These are phyloP conservation scores for Saprolegnia parasitica DNA, from an alignment of 352 stramenopile species.

Conservation along the genomic window DNA sequence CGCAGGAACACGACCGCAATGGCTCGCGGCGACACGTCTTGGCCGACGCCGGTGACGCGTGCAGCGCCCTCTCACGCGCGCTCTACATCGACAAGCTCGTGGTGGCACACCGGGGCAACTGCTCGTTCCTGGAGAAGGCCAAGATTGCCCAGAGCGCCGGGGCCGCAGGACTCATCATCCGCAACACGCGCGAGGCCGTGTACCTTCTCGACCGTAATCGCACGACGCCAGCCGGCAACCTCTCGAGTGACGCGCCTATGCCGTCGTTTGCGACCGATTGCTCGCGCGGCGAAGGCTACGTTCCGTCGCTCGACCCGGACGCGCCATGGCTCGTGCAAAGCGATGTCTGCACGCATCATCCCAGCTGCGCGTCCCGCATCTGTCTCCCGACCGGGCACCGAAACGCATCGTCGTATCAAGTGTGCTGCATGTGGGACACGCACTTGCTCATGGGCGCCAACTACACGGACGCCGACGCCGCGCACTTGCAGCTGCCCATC, in stretches of 20 bases:
- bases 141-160: slow-evolving; percentile 46
- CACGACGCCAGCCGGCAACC: slow-evolving; percentile 35
- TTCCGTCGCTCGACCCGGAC: slow-evolving; percentile 35
- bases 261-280: slow-evolving; percentile 72
- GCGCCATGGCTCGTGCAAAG: slow-evolving; percentile 52
- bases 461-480: slow-evolving; percentile 35
- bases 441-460: slow-evolving; percentile 72
- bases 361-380: slow-evolving; percentile 41
- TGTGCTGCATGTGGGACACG: slow-evolving; percentile 79
- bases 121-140: slow-evolving; percentile 67
- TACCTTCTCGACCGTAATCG: slow-evolving; percentile 50
- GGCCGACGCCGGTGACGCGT: slow-evolving; percentile 32
- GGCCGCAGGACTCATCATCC: slow-evolving; percentile 50
- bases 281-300: slow-evolving; percentile 48
- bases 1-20: slow-evolving; percentile 42
- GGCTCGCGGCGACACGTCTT: slow-evolving; percentile 52
- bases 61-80: background rate
- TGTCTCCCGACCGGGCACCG: slow-evolving; percentile 57
- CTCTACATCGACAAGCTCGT: slow-evolving; percentile 26
- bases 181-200: slow-evolving; percentile 51
- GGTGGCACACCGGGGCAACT: slow-evolving; percentile 69
- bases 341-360: slow-evolving; percentile 34
- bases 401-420: slow-evolving; percentile 36
- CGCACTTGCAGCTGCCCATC: slow-evolving; percentile 53
- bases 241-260: slow-evolving; percentile 1